A percentile compares a stretch with the other conserved stretches of the same genome.
Evolutionary conservation across 176 grass and related monocot species (phyloP).

Genomic region (Thinopyrum elongatum): DNA sequence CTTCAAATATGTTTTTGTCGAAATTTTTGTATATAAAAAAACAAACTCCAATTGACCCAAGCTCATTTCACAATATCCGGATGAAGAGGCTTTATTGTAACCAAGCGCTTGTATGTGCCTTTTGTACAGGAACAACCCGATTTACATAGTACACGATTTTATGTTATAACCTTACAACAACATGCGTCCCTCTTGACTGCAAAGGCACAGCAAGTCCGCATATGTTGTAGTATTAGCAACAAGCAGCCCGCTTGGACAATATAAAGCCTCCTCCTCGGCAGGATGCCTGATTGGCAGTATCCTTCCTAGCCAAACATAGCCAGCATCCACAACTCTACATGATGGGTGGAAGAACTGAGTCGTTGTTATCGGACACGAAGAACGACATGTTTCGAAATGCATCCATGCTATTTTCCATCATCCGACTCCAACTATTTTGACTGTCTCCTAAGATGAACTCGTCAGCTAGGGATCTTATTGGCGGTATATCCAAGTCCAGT

Average conservation of each 20-base stretch:
- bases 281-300: constrained; percentile 9
- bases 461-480: constrained; percentile 52
- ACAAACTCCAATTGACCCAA: background rate
- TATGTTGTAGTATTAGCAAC: constrained; percentile 39
- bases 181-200: constrained; percentile 24
- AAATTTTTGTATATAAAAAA: background rate
- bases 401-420: constrained; percentile 83
- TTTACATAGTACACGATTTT: constrained; percentile 54
- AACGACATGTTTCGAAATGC: constrained; percentile 78
- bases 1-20: background rate
- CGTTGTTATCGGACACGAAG: constrained; percentile 54
- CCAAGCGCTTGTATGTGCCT: constrained; percentile 40
- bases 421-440: constrained; percentile 72
- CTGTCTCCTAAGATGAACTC: constrained; percentile 70
- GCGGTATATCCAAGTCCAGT: constrained; percentile 70
- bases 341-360: constrained; percentile 41
- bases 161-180: constrained; percentile 40
- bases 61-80: background rate
- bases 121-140: constrained; percentile 44
- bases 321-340: constrained; percentile 31
- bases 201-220: constrained; percentile 20
- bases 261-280: constrained; percentile 30
- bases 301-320: constrained; percentile 30
- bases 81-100: constrained; percentile 48
- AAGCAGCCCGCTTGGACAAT: constrained; percentile 37